phyloP scores from a whole-genome alignment of 352 stramenopile species.

The Pythium coloratum region DNA sequence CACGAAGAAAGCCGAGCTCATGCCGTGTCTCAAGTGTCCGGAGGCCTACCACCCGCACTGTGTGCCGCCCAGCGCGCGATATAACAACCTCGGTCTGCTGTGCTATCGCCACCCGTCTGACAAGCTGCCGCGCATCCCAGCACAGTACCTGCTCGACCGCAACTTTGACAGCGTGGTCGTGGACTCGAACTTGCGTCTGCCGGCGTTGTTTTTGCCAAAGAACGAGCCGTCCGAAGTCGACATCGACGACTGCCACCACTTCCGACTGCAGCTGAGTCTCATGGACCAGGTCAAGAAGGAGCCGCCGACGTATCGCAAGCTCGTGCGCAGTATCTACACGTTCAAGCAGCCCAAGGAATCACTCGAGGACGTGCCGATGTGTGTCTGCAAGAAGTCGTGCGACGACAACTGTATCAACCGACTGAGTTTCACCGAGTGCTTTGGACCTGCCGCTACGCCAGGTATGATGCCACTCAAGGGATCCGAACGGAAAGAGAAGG shows the following conservation, averaged over 20 bases:
- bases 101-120: conserved; percentile 88
- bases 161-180: conserved; percentile 71
- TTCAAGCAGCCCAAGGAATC: conserved; percentile 81
- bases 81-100: conserved; percentile 91
- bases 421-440: conserved; percentile 91
- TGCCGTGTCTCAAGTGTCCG: conserved; percentile 92
- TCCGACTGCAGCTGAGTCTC: conserved; percentile 63
- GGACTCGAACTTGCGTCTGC: conserved; percentile 74
- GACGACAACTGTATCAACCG: conserved; percentile 94
- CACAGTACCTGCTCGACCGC: conserved; percentile 64
- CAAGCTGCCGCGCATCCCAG: conserved; percentile 75
- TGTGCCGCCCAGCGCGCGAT: conserved; percentile 88
- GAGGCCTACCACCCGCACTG: conserved; percentile 92
- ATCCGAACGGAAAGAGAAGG: conserved; percentile 37
- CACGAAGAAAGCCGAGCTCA: conserved; percentile 78
- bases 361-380: conserved; percentile 77
- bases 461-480: conserved; percentile 41
- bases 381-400: conserved; percentile 75
- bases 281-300: conserved; percentile 77
- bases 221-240: conserved; percentile 50
- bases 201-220: conserved; percentile 80
- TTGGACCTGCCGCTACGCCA: conserved; percentile 61
- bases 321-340: conserved; percentile 81
- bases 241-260: conserved; percentile 68
- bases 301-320: conserved; percentile 73